Base-by-base conservation (phyloP, 2,329 filamentous ascomycete genomes). In the Fusarium verticillioides region DNA sequence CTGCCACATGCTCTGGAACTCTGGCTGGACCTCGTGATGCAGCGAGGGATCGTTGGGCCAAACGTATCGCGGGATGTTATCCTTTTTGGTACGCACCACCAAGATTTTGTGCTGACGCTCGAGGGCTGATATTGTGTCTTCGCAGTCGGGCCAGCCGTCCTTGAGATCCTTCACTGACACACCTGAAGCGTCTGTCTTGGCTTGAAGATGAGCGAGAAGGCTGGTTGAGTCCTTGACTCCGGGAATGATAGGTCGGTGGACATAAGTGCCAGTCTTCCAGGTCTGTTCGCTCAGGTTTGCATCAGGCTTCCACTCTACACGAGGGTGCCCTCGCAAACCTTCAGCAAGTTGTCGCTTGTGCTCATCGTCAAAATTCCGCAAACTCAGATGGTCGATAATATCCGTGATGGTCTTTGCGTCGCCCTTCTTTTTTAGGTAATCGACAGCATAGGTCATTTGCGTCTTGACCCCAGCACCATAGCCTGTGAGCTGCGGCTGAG, bases 121-220 rank as follows among this genome's bases (percentile, higher is more conserved):
- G 58, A 99, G 87, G 75, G 89, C 87, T 71, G 93, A 89, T 80
- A 99, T 93, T 15, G 93, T 89, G 26, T 92, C 89, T 69, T 95
- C 91, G 78, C 94, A 97, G 77, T 92, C 92, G 30, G 92, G 91
- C 96, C 96, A 99, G 72, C 96, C 96, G 81, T 99, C 96, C 83
- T 97, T 97, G 70, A 99, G 88, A 78, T 98, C 95, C 81, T 94
- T 95, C 71, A 98, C 94, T 42, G 88, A 88, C 61, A 98, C 89
- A 18, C 94, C 94, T 73, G 92, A 91, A 4, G 94, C 93, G 66
- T 95, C 95, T 59, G 90, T 90, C 83, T 95, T 95, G 60, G 88
- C 87, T 83, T 97, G 95, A 37, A 99, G 89, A 79, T 94, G 93
- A 62, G 89, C 89, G 61, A 97, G 90, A 61, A 99, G 89, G 77